A percentile compares a stretch with the other conserved stretches of the same genome.
Evolutionary conservation across 371 early-diverging fungal species (phyloP).

Genomic region (Lichtheimia hyalospora): DNA sequence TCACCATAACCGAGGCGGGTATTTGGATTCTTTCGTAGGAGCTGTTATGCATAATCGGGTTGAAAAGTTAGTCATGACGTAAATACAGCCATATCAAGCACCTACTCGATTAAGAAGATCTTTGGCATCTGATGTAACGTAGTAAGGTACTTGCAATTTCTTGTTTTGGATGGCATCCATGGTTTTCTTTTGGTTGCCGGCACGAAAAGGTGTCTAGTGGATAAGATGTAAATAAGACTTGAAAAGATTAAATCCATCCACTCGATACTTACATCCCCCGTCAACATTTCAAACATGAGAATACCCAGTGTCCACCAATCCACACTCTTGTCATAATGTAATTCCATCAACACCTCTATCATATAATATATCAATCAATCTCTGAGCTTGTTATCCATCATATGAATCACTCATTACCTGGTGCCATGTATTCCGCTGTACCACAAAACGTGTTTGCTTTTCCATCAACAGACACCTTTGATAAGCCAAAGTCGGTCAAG

Average conservation of each 20-base stretch:
- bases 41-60: constrained; percentile 23
- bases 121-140: constrained; percentile 66
- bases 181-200: constrained; percentile 74
- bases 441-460: constrained; percentile 84
- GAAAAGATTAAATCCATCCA: background rate
- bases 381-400: background rate
- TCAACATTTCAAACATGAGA: constrained; percentile 87
- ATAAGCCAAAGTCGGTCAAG: constrained; percentile 92
- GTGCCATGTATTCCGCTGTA: constrained; percentile 89
- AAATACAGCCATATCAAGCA: background rate
- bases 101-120: constrained; percentile 53
- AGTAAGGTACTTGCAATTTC: constrained; percentile 73
- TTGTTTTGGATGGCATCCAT: constrained; percentile 80
- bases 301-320: constrained; percentile 97
- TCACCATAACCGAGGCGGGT: constrained; percentile 65
- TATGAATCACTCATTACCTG: constrained; percentile 41
- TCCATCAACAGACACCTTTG: constrained; percentile 73
- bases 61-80: background rate
- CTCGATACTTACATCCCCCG: constrained; percentile 50
- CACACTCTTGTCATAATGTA: constrained; percentile 81
- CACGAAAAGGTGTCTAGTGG: constrained; percentile 70
- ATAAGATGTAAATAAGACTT: background rate
- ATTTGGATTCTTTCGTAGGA: constrained; percentile 71
- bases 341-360: constrained; percentile 73
- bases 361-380: background rate